Evolutionary conservation across 352 stramenopile genomes (phyloP).

Genomic region (Halophytophthora polymorphica): DNA sequence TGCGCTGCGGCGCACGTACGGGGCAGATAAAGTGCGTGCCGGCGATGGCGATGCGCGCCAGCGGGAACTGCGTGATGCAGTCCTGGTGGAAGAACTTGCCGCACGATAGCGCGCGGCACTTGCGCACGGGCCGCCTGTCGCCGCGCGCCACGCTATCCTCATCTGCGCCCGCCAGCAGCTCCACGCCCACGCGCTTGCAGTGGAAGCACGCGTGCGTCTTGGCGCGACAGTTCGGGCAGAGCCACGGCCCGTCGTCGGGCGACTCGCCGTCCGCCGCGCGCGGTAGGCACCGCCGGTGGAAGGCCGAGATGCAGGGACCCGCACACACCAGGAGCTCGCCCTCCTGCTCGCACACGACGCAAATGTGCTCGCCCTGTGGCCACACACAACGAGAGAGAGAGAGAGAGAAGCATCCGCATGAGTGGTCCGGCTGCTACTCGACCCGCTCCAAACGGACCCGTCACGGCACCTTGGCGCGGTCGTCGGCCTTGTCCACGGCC

Average conservation of each 20-base stretch:
- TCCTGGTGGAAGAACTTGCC: slow-evolving; percentile 84
- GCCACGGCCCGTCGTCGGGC: slow-evolving; percentile 33
- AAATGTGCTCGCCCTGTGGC: slow-evolving; percentile 56
- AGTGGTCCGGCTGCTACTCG: too few relatives aligned
- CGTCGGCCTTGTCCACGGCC: slow-evolving; percentile 2
- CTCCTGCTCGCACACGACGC: slow-evolving; percentile 63
- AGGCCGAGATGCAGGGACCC: slow-evolving; percentile 73
- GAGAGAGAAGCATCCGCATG: slow-evolving; percentile 1
- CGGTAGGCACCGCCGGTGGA: slow-evolving; percentile 51
- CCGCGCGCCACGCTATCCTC: neutral
- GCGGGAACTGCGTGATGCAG: slow-evolving; percentile 75
- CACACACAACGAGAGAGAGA: neutral
- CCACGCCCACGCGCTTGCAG: slow-evolving; percentile 55
- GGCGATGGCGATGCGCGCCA: slow-evolving; percentile 70
- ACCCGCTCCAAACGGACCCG: neutral
- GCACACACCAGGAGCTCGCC: slow-evolving; percentile 52
- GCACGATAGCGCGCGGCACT: slow-evolving; percentile 78
- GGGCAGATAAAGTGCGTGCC: slow-evolving; percentile 84
- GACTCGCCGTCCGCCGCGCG: neutral
- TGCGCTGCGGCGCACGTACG: slow-evolving; percentile 13
- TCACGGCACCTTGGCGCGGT: slow-evolving; percentile 21
- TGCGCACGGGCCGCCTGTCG: slow-evolving; percentile 39
- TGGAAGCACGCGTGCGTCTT: slow-evolving; percentile 78
- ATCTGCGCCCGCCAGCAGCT: slow-evolving; percentile 20
- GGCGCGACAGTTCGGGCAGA: slow-evolving; percentile 52